Percentiles rank a stretch among this genome's conserved stretches.
These are phyloP conservation scores for Brassica napus DNA, from an alignment of 345 rosid species.

Conservation along the genomic window DNA sequence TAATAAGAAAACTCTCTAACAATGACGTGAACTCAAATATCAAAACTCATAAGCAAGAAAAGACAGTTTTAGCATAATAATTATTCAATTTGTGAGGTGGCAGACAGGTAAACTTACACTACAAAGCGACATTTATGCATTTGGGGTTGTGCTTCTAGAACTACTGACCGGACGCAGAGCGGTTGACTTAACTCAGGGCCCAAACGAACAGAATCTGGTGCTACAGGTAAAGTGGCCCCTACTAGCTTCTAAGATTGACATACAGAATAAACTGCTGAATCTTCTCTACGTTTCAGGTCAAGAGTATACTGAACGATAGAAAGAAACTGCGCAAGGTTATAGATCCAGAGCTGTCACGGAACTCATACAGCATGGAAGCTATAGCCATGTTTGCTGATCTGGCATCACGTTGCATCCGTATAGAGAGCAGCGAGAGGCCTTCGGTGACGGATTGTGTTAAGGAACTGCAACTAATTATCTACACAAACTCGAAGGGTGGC, in stretches of 20 bases:
- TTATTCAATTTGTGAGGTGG: conserved; percentile 1
- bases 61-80: not conserved
- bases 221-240: conserved; percentile 60
- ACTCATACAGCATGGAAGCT: conserved; percentile 77
- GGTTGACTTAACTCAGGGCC: conserved; percentile 81
- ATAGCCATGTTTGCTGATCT: conserved; percentile 85
- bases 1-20: not conserved
- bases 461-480: conserved; percentile 74
- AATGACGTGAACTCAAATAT: not conserved
- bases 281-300: conserved; percentile 60
- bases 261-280: conserved; percentile 18
- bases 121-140: conserved; percentile 96
- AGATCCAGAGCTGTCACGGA: conserved; percentile 75
- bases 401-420: conserved; percentile 91
- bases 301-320: conserved; percentile 70
- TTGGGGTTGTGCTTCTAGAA: conserved; percentile 94
- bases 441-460: conserved; percentile 77
- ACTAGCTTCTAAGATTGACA: conserved; percentile 10
- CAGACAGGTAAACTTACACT: conserved; percentile 97
- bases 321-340: conserved; percentile 78
- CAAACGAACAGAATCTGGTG: conserved; percentile 88
- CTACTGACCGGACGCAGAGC: conserved; percentile 97
- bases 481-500: conserved; percentile 73
- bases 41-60: conserved; percentile 8
- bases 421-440: conserved; percentile 85